Evolutionary conservation across 2,329 filamentous ascomycete species (phyloP), one percentile per base, ranked within the genome.

Genomic region (Fusarium sp.): DNA sequence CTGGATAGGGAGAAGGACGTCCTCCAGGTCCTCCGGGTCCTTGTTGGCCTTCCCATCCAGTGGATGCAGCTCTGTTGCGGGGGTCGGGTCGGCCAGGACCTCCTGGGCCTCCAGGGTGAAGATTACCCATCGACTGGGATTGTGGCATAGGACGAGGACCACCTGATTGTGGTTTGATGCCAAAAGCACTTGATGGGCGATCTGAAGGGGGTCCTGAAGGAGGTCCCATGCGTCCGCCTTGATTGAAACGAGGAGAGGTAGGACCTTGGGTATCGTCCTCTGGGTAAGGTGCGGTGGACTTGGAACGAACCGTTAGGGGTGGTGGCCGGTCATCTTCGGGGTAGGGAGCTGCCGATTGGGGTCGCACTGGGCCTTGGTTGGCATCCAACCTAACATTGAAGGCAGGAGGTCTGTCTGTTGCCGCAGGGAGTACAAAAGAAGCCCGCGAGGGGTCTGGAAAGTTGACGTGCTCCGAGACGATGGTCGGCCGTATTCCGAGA

Each of bases 311-410:
- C 23, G 84, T 66, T 48, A 86, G 79, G n/a, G 84, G 85, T 51
- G 86, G 84, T 25, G 89, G 87, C 59, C 85, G 84, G 72, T 93
- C 90, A 72, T 93, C 91, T 46, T 91, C 86, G 1, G 93, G 92
- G 75, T 94, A 94, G 4, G 92, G 92, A 5, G 90, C 90, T 35
- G 87, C 85, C 15, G 90, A 87, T 62, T 84, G 87, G 21, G 88
- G 81, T 38, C 89, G 84, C 33, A 55, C 76, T 49, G 80, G 73
- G 39, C 72, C 77, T 54, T 63, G 73, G 55, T 68, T 66, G 39
- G 80, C 75, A 56, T 87, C 83, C 11, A 88, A 75, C 46, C 86
- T 86, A 51, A 89, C 80, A 10, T 82, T 83, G 72, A 89, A 90
- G 10, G 87, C 86, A 12, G 87, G 84, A 18, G 82, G 80, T 58